Evolutionary conservation across 805 yeast species (phyloP).

Genomic region (Saturnispora ahearnii): DNA sequence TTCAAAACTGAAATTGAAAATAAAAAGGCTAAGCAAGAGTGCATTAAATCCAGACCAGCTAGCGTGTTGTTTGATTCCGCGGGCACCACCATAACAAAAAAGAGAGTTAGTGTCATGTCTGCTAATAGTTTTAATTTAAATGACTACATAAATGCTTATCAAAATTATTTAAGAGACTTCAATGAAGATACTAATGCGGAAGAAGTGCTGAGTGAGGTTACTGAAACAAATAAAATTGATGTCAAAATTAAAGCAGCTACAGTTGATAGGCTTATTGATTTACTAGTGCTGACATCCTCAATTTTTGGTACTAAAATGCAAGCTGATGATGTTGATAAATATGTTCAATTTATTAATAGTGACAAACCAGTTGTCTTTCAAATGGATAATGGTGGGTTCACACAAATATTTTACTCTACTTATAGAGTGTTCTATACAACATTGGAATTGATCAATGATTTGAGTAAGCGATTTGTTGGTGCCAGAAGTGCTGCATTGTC

Average conservation of each 20-base stretch:
- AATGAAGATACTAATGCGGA: background rate
- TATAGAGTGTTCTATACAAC: constrained; percentile 62
- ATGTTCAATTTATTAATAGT: constrained; percentile 19
- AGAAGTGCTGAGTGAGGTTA: background rate
- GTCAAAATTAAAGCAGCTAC: constrained; percentile 50
- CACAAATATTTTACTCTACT: constrained; percentile 61
- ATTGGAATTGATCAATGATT: constrained; percentile 38
- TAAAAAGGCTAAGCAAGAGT: background rate
- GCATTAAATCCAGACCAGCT: constrained; percentile 25
- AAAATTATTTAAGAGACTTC: constrained; percentile 19
- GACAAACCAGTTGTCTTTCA: constrained; percentile 29
- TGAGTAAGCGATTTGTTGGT: constrained; percentile 49
- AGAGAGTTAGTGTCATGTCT: constrained; percentile 29
- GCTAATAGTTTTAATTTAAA: constrained; percentile 28
- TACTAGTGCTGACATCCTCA: constrained; percentile 62
- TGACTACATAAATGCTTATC: constrained; percentile 22
- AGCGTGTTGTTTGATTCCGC: constrained; percentile 28
- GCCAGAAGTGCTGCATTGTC: constrained; percentile 55
- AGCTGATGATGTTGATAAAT: constrained; percentile 34
- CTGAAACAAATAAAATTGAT: constrained; percentile 13
- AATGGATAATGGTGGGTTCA: constrained; percentile 57
- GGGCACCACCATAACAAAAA: constrained; percentile 13
- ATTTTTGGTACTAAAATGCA: constrained; percentile 41
- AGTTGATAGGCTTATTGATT: constrained; percentile 67
- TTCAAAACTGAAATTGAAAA: constrained; percentile 38